Percentiles rank a stretch among this genome's conserved stretches.
Conservation (phyloP, 116 monocot genomes). For the Thalassia testudinum region DNA sequence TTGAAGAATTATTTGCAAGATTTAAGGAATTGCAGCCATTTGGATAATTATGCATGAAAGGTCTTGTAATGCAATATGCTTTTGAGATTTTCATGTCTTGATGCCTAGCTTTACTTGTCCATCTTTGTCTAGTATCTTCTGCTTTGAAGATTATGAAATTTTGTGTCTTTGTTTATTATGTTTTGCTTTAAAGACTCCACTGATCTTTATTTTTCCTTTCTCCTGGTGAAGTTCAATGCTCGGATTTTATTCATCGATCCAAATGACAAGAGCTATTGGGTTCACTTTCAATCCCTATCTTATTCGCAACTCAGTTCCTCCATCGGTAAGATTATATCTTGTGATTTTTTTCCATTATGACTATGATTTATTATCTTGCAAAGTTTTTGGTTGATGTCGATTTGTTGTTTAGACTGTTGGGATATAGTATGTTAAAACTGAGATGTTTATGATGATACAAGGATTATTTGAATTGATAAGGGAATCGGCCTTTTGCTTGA, state of each 20-base stretch:
- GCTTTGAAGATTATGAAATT: no score
- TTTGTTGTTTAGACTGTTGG: conserved; percentile 1
- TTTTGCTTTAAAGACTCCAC: no score
- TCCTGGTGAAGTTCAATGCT: conserved; percentile 50
- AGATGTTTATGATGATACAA: conserved; percentile 78
- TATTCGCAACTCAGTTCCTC: conserved; percentile 39
- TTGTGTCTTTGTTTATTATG: no score
- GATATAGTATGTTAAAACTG: conserved; percentile 52
- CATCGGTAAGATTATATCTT: conserved; percentile 40
- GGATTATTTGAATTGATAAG: conserved; percentile 61
- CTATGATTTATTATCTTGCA: background rate
- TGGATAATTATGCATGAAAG: no score
- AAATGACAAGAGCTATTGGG: conserved; percentile 76
- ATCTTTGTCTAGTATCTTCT: no score
- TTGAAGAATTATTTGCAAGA: no score
- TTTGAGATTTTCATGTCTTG: no score
- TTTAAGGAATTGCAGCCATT: no score
- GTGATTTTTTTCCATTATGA: background rate
- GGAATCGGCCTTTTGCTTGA: conserved; percentile 69
- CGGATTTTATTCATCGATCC: conserved; percentile 90
- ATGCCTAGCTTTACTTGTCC: no score
- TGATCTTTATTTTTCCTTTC: conserved; percentile 24
- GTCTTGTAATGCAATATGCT: no score
- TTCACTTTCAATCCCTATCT: conserved; percentile 61
- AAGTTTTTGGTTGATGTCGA: background rate